Evolutionary conservation across 805 yeast genomes (phyloP).

Genomic region (Candida caryicola): DNA sequence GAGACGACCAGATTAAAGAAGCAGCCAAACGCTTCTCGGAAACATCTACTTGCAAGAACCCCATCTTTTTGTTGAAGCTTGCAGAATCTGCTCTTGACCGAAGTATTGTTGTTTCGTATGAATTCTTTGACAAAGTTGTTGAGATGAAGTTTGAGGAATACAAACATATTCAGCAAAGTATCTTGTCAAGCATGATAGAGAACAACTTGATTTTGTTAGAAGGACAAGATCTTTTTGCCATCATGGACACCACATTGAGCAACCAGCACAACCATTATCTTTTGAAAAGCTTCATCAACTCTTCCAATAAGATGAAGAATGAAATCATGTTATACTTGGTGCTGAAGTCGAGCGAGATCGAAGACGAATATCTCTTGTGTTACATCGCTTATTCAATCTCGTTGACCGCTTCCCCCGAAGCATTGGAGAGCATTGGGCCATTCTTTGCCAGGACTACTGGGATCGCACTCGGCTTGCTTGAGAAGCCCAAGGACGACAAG

Average conservation of each 20-base stretch:
- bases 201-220: conserved; percentile 8
- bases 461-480: conserved; percentile 14
- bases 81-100: conserved; percentile 3
- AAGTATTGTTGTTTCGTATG: background rate
- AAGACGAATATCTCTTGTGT: conserved; percentile 16
- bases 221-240: conserved; percentile 4
- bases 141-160: background rate
- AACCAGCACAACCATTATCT: conserved; percentile 10
- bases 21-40: conserved; percentile 2
- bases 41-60: background rate
- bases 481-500: background rate
- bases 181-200: conserved; percentile 10
- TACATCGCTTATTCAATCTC: conserved; percentile 19
- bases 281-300: conserved; percentile 14
- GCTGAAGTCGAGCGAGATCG: conserved; percentile 6
- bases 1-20: conserved; percentile 17
- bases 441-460: conserved; percentile 10
- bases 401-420: background rate
- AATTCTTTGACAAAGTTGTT: conserved; percentile 1
- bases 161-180: background rate
- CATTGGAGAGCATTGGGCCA: conserved; percentile 3
- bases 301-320: conserved; percentile 2
- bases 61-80: conserved; percentile 3
- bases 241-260: conserved; percentile 7
- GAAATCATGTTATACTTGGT: conserved; percentile 10